Base-by-base conservation (phyloP, 768 basidiomycete genomes). In the Suillus tomentosus region DNA sequence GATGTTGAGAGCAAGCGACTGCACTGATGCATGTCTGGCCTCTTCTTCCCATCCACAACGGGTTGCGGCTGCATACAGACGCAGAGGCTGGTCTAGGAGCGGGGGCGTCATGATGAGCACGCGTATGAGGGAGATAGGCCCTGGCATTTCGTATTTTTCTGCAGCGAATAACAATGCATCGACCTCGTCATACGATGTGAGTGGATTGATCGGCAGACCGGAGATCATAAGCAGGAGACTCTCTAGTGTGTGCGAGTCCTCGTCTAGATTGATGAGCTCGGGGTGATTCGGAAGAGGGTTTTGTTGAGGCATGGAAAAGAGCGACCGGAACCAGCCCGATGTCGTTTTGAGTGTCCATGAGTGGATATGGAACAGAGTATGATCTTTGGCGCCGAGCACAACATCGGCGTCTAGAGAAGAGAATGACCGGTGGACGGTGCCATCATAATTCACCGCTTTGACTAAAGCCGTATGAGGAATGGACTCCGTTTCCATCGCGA, bases 91-190 rank as follows among this genome's bases (percentile, higher is more conserved):
- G 43, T 79, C 76, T 27, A 83, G 74, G 48, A 89, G 78, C 0
- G 81, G 74, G 1, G 82, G 84, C 0, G 84, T 84, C 71, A 82
- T 79, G 61, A 85, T 77, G n/a, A 85, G 79, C 40, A 85, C 81
- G 45, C 86, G 85, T 58, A 88, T 73, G 66, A 88, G 82, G 7
- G 85, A 87, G 64, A 79, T 77, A 2, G 87, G 86, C 0, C 88
- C 88, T 0, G 84, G 82, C 85, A 88, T 89, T 42, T 89, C 88
- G 71, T 89, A 90, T 69, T 88, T 88, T 69, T 90, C 87, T 0
- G 87, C 84, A 0, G 86, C 85, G 61, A 81, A 85, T 14, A 89
- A 74, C n/a, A 90, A 69, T 4, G 79, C 73, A 62, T 90, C 87
- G 60, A 89, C 74, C 39, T 74, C 65, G 67, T 87, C 86, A 70